Base-by-base conservation (phyloP, 164 flowering plant species). In the Euptelea pleiosperma region DNA sequence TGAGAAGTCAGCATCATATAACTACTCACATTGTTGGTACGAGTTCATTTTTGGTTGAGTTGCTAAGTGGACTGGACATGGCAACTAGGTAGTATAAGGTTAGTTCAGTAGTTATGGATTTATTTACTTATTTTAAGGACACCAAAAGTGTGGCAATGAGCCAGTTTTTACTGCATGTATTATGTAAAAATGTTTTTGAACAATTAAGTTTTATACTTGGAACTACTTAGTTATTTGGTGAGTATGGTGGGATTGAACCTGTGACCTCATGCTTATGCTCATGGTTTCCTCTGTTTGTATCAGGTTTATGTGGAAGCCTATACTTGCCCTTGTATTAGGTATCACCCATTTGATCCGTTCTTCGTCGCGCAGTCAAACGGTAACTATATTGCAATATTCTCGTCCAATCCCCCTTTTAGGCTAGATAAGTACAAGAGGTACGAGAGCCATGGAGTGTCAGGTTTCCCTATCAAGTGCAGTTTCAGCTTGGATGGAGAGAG, bases 321-420 rank as follows among this genome's bases (percentile, higher is more conserved):
- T 60, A 83, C 97, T 15, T 90, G 97, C 64, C 83, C 97, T 8
- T 76, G 80, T 58, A 49, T 94, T 15, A 74, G 85, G 57, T 66
- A 65, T 64, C 96, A 94, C 69, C 95, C 97, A 31, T 70, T 55
- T 33, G 91, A 86, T 45, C 90, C 87, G 0, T 66, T 47, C 63
- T 94, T 94, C 52, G 78, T 91, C 29, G 96, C 95, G 18, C 97
- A 93, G 60, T 90, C 99, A 37, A 79, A 88, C 73, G 99, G 91
- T 28, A 86, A 88, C 58, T 91, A 94, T 60, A 80, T 86, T 34
- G 97, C 96, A 1, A 81, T 88, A 15, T 88, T 91, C 72, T 88
- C 93, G 11, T 64, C 87, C 18, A 79, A 8, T 26, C 82, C 85
- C 0, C 97, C 97, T 42, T 94, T 82, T 71, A 84, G 63, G 73